phyloP scores from a whole-genome alignment of 169 alveolate species.

The Plasmodium gonderi region DNA sequence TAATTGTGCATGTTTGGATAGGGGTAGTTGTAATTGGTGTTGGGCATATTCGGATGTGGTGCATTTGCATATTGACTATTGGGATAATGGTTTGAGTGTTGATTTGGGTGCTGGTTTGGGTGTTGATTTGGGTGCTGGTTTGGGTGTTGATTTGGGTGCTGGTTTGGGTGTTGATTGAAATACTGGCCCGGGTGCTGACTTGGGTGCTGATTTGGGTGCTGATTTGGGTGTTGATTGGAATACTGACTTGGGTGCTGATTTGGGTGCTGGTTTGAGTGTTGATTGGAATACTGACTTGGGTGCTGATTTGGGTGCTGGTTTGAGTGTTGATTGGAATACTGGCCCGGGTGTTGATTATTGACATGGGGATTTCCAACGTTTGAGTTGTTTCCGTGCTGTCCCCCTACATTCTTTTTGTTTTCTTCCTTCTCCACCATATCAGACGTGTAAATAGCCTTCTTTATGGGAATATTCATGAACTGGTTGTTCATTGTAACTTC shows the following conservation, averaged over 20 bases:
- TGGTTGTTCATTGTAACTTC: slow-evolving; percentile 20
- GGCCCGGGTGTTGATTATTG: background rate
- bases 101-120: background rate
- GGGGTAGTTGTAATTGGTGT: slow-evolving; percentile 12
- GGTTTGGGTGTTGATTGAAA: background rate
- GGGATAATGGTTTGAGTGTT: background rate
- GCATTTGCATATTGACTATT: background rate
- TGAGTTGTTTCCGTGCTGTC: background rate
- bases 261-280: background rate
- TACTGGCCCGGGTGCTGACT: background rate
- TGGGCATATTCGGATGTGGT: slow-evolving; percentile 5
- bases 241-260: background rate
- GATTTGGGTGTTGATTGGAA: background rate
- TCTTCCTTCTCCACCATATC: slow-evolving; percentile 7
- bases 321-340: background rate
- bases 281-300: background rate
- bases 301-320: background rate
- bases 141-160: background rate
- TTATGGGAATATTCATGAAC: slow-evolving; percentile 10
- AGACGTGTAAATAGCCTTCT: slow-evolving; percentile 17
- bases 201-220: background rate
- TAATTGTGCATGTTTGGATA: slow-evolving; percentile 51
- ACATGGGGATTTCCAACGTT: background rate
- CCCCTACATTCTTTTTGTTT: background rate
- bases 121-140: background rate